These are phyloP conservation scores for Blumeriella jaapii DNA, from an alignment of 2,329 filamentous ascomycete species.

Conservation along the genomic window DNA sequence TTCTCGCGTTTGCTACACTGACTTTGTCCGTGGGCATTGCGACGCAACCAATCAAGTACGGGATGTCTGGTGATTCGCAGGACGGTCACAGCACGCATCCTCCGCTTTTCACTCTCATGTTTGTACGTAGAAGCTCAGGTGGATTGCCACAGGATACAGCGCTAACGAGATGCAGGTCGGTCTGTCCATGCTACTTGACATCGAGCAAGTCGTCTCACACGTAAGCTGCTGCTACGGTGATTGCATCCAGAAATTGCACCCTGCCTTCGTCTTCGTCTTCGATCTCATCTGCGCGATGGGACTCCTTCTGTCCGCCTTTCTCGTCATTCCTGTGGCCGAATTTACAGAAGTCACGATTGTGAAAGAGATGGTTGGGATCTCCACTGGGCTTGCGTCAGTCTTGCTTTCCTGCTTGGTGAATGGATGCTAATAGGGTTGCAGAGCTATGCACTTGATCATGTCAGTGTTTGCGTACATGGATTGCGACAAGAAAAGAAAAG, in stretches of 20 bases:
- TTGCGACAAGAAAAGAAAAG: slow-evolving; percentile 3
- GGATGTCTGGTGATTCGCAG: background rate
- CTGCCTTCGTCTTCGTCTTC: slow-evolving; percentile 1
- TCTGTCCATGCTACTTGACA: slow-evolving; percentile 2
- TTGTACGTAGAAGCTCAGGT: background rate
- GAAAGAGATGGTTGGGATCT: slow-evolving; percentile 3
- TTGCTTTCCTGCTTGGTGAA: background rate
- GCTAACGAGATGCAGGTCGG: background rate
- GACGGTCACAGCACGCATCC: slow-evolving; percentile 1
- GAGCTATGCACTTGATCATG: slow-evolving; percentile 1
- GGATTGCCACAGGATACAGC: background rate
- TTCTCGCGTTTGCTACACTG: background rate
- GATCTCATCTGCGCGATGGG: slow-evolving; percentile 1
- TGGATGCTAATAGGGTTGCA: background rate
- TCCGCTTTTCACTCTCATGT: slow-evolving; percentile 4
- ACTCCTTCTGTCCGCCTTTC: slow-evolving; percentile 1
- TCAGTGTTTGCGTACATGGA: slow-evolving; percentile 3
- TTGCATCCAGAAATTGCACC: slow-evolving; percentile 1
- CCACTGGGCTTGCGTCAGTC: slow-evolving; percentile 4
- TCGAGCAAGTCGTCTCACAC: background rate
- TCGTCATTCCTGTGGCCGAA: background rate
- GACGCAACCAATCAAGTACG: slow-evolving; percentile 3
- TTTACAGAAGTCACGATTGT: slow-evolving; percentile 1
- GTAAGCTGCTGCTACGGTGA: slow-evolving; percentile 1
- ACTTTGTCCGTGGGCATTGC: slow-evolving; percentile 3